A percentile compares a stretch with the other conserved stretches of the same genome.
Conservation (phyloP, 495 filamentous ascomycete species). For the Saxispiralis lemnorum region DNA sequence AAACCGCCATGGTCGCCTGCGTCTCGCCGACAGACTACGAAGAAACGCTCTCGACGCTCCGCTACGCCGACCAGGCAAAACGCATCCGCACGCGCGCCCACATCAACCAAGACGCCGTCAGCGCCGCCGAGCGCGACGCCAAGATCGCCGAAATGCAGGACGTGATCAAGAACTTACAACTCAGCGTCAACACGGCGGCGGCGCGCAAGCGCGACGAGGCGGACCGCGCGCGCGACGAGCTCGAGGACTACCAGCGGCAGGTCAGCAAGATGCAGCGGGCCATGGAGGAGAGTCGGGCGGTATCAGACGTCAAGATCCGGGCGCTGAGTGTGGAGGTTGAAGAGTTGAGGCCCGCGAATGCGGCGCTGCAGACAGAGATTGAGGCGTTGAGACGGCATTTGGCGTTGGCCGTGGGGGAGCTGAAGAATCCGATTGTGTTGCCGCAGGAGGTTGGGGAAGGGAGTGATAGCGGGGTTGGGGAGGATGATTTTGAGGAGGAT, state of each 20-base stretch:
- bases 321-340: slow-evolving; percentile 55
- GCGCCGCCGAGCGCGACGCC: slow-evolving; percentile 72
- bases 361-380: slow-evolving; percentile 62
- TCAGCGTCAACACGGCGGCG: slow-evolving; percentile 41
- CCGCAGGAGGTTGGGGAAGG: slow-evolving; percentile 19
- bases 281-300: slow-evolving; percentile 80
- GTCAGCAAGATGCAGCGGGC: slow-evolving; percentile 74
- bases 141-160: slow-evolving; percentile 89
- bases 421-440: slow-evolving; percentile 73
- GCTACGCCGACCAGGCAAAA: slow-evolving; percentile 96
- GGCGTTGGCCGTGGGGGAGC: slow-evolving; percentile 63
- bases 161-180: slow-evolving; percentile 69
- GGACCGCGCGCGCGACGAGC: slow-evolving; percentile 39
- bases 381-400: slow-evolving; percentile 75
- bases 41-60: slow-evolving; percentile 85
- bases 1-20: slow-evolving; percentile 98
- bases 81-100: slow-evolving; percentile 90
- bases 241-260: slow-evolving; percentile 82
- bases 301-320: slow-evolving; percentile 80
- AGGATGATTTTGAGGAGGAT: slow-evolving; percentile 21
- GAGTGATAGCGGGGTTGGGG: slow-evolving; percentile 6
- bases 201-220: slow-evolving; percentile 30
- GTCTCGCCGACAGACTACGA: slow-evolving; percentile 92
- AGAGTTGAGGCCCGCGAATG: slow-evolving; percentile 21
- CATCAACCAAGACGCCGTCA: slow-evolving; percentile 83